Conservation (phyloP, 2,329 filamentous ascomycete species). For the Cladosporium colombiae region DNA sequence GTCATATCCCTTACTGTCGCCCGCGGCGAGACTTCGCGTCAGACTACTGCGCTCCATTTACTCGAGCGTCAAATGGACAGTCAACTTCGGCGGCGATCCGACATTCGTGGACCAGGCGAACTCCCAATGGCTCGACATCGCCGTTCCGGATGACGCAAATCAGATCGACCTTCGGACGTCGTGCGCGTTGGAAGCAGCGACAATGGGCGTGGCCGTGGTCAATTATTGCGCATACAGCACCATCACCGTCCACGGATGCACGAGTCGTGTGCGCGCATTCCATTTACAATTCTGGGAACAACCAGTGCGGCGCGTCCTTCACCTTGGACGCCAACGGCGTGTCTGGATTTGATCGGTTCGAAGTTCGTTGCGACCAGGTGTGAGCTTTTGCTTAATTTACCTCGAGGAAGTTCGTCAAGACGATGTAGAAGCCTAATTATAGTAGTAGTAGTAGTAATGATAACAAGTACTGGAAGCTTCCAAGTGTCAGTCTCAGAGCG, state of each 20-base stretch:
- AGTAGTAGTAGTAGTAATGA: too few species aligned
- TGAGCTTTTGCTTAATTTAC: too few species aligned
- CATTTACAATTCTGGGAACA: too few species aligned
- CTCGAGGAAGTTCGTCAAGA: too few species aligned
- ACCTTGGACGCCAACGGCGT: too few species aligned
- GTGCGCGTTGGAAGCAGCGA: background rate
- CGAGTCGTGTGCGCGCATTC: too few species aligned
- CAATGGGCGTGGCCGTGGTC: background rate
- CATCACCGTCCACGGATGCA: background rate
- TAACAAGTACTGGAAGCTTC: too few species aligned
- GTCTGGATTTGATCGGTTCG: background rate
- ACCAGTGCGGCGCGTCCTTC: too few species aligned
- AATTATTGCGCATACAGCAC: background rate
- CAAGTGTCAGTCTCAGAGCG: too few species aligned
- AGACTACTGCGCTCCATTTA: background rate
- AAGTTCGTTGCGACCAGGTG: too few species aligned
- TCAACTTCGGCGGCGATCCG: background rate
- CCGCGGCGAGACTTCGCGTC: background rate
- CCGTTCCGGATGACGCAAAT: background rate
- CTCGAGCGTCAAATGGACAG: background rate
- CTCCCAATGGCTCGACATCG: background rate
- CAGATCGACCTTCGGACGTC: background rate
- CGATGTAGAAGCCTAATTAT: too few species aligned
- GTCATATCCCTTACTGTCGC: background rate
- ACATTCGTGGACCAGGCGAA: background rate